Evolutionary conservation across 345 rosid species (phyloP).

Genomic region (Tarenaya hassleriana): DNA sequence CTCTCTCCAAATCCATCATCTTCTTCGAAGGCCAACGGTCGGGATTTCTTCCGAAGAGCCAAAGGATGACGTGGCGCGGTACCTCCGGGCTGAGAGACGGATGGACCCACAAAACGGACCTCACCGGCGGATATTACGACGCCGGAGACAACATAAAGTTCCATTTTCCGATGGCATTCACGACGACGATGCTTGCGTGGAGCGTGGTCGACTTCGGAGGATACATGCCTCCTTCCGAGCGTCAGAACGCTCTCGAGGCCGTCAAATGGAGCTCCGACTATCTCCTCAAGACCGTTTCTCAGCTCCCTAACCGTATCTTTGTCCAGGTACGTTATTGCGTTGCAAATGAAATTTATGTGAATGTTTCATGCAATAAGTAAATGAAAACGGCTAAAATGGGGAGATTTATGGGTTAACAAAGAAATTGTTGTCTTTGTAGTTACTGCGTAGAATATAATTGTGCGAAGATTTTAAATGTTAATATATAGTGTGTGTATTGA

Average conservation of each 20-base stretch:
- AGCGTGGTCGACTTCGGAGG: slow-evolving; percentile 68
- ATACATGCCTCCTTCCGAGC: slow-evolving; percentile 54
- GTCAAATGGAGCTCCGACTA: slow-evolving; percentile 79
- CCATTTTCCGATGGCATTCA: slow-evolving; percentile 89
- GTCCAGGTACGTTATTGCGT: slow-evolving; percentile 54
- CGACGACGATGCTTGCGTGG: slow-evolving; percentile 83
- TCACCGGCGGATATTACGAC: slow-evolving; percentile 87
- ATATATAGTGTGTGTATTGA: too few relatives aligned
- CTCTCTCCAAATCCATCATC: slow-evolving; percentile 71
- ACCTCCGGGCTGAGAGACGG: slow-evolving; percentile 77
- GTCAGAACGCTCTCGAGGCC: slow-evolving; percentile 46
- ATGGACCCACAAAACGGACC: slow-evolving; percentile 43
- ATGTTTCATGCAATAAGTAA: too few relatives aligned
- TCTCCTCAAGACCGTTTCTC: slow-evolving; percentile 77
- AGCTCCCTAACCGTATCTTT: slow-evolving; percentile 71
- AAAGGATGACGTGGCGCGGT: slow-evolving; percentile 60
- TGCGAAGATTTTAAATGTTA: too few relatives aligned
- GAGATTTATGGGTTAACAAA: too few relatives aligned
- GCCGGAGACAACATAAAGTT: slow-evolving; percentile 94
- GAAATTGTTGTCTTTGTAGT: too few relatives aligned
- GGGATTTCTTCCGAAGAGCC: slow-evolving; percentile 62
- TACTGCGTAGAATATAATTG: too few relatives aligned
- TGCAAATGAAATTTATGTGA: neutral
- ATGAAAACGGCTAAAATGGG: too few relatives aligned
- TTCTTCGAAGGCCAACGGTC: slow-evolving; percentile 97